Base-by-base conservation (phyloP, 2,329 filamentous ascomycete genomes). In the Aspergillus sp. region DNA sequence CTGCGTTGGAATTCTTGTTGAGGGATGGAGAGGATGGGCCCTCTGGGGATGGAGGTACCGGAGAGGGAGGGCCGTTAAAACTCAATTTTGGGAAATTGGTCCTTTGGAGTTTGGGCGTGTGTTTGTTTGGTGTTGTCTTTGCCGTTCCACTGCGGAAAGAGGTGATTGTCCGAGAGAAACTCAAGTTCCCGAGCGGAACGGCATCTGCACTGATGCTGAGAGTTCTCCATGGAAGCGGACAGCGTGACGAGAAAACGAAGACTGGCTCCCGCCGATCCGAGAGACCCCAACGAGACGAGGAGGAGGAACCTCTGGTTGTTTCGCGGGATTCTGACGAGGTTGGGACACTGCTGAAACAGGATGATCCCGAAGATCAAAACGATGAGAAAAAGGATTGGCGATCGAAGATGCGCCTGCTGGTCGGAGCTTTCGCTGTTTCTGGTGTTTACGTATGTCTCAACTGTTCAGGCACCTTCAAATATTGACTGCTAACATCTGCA, bases 81-180 rank as follows among this genome's bases (percentile, higher is more conserved):
- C 78, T 96, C 49, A 86, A 87, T 39, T 82, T 91, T 42, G 86
- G 87, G 80, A 92, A 92, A 73, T 78, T 97, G 64, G 87, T 96
- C 6, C 75, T 97, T 7, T 99, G 95, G 95, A 90, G 92, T 26
- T 75, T 99, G 56, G 95, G 95, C 0, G 85, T 99, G 16, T 97
- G 93, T 73, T 94, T 98, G 71, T 99, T 99, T 72, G 95, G 95
- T 0, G 95, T 98, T 1, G 89, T 98, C 1, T 98, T 99, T 78
- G 95, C 93, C 0, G 94, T 99, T 14, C 95, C 95, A 0, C 73
- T 98, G 56, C 85, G 95, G 51, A 90, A 87, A 57, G 92, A 99
- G 77, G 93, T 98, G 56, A 96, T 99, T 61, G 91, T 99, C 57
- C 81, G 90, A 58, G 95, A 99, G 78, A 90, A 93, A 72, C 78